phyloP scores from a whole-genome alignment of 208 protist genomes.

The Giardia duodenalis region DNA sequence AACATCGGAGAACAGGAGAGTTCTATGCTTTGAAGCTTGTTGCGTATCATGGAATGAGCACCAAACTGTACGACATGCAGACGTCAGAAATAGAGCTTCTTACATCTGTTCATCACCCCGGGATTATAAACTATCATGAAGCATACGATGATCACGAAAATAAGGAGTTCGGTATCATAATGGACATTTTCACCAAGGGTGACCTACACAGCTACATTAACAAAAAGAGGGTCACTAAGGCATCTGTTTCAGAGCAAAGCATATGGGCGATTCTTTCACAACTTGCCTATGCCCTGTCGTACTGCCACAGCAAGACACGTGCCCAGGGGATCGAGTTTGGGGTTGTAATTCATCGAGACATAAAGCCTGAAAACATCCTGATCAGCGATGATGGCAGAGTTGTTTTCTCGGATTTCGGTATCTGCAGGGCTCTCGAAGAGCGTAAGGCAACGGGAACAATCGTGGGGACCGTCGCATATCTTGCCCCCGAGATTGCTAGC shows the following conservation, averaged over 20 bases:
- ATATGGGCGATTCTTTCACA: conserved; percentile 37
- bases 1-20: background rate
- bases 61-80: conserved; percentile 63
- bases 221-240: background rate
- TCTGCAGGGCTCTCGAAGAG: conserved; percentile 41
- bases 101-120: background rate
- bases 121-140: conserved; percentile 34
- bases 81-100: conserved; percentile 56
- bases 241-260: background rate
- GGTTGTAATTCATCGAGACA: conserved; percentile 45
- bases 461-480: conserved; percentile 50
- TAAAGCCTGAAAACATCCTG: conserved; percentile 55
- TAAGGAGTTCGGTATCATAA: conserved; percentile 40
- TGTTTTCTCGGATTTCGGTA: conserved; percentile 53
- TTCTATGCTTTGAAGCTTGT: conserved; percentile 39
- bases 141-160: conserved; percentile 30
- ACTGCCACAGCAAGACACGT: conserved; percentile 34
- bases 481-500: conserved; percentile 48
- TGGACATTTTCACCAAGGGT: conserved; percentile 43
- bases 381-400: conserved; percentile 31
- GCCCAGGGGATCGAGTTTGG: background rate
- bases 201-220: conserved; percentile 36
- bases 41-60: conserved; percentile 58
- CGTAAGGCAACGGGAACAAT: conserved; percentile 35
- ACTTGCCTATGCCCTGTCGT: conserved; percentile 31